phyloP scores from a whole-genome alignment of 1,139 yeast species.

The Candida neerlandica region DNA sequence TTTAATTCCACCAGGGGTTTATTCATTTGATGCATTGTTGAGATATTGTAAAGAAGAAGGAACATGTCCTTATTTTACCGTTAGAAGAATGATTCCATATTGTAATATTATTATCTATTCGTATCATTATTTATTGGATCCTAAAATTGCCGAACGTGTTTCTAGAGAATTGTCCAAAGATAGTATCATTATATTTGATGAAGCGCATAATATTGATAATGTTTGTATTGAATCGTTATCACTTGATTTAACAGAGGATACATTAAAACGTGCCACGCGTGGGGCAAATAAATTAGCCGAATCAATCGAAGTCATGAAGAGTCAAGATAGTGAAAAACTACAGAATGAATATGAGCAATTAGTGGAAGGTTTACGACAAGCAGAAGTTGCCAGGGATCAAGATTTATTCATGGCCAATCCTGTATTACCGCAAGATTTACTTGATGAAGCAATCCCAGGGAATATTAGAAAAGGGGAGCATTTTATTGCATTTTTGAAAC shows the following conservation, averaged over 20 bases:
- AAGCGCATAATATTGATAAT: constrained; percentile 97
- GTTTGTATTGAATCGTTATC: constrained; percentile 96
- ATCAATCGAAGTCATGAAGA: constrained; percentile 81
- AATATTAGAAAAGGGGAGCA: constrained; percentile 96
- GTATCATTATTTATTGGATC: constrained; percentile 92
- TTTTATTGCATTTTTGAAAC: constrained; percentile 85
- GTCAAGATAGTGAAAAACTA: constrained; percentile 77
- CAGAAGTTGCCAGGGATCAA: constrained; percentile 74
- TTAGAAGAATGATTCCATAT: constrained; percentile 95
- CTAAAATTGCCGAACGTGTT: constrained; percentile 94
- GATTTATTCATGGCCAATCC: constrained; percentile 89
- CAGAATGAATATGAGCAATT: constrained; percentile 89
- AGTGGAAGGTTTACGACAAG: constrained; percentile 84
- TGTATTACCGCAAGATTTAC: constrained; percentile 76
- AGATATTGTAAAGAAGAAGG: constrained; percentile 75
- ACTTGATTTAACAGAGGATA: constrained; percentile 63
- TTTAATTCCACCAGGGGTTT: constrained; percentile 89
- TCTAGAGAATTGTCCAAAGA: constrained; percentile 91
- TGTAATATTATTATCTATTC: constrained; percentile 95
- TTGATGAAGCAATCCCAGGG: constrained; percentile 95
- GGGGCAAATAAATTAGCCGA: constrained; percentile 80
- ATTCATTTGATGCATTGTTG: constrained; percentile 82
- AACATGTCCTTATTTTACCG: constrained; percentile 95
- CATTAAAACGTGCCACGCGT: constrained; percentile 46
- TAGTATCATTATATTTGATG: constrained; percentile 92